Conservation (phyloP, 306 rosid genomes). For the Glycine latifolia region DNA sequence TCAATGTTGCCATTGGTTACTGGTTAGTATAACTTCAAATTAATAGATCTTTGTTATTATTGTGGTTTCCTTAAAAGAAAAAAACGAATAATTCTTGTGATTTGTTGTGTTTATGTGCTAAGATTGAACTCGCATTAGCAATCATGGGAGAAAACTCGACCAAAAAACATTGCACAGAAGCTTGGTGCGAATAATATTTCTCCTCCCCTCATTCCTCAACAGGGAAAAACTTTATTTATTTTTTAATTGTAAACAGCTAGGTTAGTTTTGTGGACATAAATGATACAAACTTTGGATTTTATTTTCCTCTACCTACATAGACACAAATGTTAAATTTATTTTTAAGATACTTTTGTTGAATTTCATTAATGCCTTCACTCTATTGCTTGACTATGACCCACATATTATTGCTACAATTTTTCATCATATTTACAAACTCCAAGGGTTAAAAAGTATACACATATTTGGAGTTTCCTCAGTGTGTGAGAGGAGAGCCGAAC, state of each 20-base stretch:
- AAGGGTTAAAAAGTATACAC: neutral
- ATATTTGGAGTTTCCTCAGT: neutral
- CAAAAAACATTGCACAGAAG: neutral
- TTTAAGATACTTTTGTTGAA: neutral
- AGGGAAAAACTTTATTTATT: too few relatives aligned
- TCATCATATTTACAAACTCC: conserved; percentile 6
- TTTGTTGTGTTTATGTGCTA: neutral
- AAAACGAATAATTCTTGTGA: neutral
- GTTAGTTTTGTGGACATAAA: neutral
- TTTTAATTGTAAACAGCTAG: too few relatives aligned
- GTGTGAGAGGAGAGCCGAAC: neutral
- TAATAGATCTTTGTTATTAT: neutral
- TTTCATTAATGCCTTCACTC: neutral
- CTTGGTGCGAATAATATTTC: neutral
- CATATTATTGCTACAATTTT: neutral
- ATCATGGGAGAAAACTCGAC: neutral
- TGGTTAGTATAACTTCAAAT: neutral
- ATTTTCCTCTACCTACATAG: neutral
- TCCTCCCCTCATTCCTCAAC: neutral
- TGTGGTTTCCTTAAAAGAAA: neutral
- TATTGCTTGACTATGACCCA: neutral
- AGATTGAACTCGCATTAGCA: neutral
- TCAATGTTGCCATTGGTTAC: neutral
- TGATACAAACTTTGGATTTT: neutral
- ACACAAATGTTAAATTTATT: neutral